A percentile compares a stretch with the other conserved stretches of the same genome.
Conservation (phyloP, 495 filamentous ascomycete genomes). For the Poronia punctata region DNA sequence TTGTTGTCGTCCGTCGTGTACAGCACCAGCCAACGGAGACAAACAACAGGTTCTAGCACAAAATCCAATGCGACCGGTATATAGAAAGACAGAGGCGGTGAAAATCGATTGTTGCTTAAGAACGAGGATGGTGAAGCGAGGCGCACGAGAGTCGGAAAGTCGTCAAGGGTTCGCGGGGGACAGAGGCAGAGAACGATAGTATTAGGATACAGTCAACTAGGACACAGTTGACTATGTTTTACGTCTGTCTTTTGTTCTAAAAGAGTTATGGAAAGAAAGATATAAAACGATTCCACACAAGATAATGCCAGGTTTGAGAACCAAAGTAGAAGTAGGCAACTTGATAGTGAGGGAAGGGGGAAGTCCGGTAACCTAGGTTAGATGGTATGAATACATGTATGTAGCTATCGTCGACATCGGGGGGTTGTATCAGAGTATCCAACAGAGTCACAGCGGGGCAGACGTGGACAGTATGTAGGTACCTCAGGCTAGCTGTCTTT, state of each 20-base stretch:
- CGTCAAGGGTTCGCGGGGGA: slow-evolving; percentile 8
- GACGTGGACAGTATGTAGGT: not conserved
- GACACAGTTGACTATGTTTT: no score
- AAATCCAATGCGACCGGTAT: not conserved
- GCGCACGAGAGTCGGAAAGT: slow-evolving; percentile 3
- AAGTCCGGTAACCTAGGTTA: no score
- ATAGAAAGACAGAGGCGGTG: not conserved
- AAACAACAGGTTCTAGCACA: not conserved
- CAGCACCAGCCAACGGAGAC: slow-evolving; percentile 2
- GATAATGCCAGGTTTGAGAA: no score
- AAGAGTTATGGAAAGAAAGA: no score
- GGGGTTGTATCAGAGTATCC: no score
- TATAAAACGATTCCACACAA: no score
- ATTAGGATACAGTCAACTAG: slow-evolving; percentile 4
- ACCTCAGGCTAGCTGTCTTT: not conserved
- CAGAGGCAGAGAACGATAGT: slow-evolving; percentile 12
- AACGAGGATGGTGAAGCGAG: slow-evolving; percentile 1
- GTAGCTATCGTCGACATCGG: no score
- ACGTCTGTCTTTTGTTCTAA: no score
- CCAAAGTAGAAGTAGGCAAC: no score
- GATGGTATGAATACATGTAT: no score
- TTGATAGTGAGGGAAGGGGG: no score
- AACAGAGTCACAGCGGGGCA: not conserved
- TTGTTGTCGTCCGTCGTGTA: slow-evolving; percentile 13
- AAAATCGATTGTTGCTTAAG: slow-evolving; percentile 2